A percentile compares a stretch with the other conserved stretches of the same genome.
phyloP scores from a whole-genome alignment of 148 eudicot genomes.

The Spergularia marina region DNA sequence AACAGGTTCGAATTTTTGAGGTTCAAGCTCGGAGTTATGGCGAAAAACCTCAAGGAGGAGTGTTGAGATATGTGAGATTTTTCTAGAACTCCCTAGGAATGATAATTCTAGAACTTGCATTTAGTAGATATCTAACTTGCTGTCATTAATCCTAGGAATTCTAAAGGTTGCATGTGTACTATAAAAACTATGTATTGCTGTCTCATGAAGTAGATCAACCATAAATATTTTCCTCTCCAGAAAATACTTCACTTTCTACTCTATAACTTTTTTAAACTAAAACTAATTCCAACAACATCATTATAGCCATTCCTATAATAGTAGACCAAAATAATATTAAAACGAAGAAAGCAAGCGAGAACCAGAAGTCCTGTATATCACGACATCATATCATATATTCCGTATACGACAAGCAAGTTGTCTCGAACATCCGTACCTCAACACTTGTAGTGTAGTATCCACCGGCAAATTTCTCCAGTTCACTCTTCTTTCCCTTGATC shows the following conservation, averaged over 20 bases:
- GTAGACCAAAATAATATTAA: neutral
- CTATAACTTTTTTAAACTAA: too few species aligned
- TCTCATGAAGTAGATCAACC: too few species aligned
- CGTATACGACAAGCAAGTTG: neutral
- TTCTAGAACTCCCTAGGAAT: neutral
- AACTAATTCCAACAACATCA: too few species aligned
- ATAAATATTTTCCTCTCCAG: too few species aligned
- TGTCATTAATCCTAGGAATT: too few species aligned
- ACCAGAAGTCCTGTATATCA: neutral
- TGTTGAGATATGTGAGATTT: conserved; percentile 6
- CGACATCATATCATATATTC: too few species aligned
- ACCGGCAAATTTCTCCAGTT: conserved; percentile 95
- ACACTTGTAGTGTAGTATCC: conserved; percentile 95
- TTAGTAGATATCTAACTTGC: too few species aligned
- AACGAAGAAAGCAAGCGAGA: neutral
- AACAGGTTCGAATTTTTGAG: neutral
- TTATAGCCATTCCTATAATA: neutral
- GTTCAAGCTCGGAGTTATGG: neutral
- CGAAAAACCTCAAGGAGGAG: conserved; percentile 2
- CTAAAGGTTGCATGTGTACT: too few species aligned
- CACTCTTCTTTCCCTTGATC: conserved; percentile 88
- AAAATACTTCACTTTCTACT: too few species aligned
- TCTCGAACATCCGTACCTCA: conserved; percentile 41
- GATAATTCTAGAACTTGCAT: too few species aligned
- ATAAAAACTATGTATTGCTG: too few species aligned